phyloP scores from a whole-genome alignment of 164 flowering plant genomes.

The Vitis riparia region DNA sequence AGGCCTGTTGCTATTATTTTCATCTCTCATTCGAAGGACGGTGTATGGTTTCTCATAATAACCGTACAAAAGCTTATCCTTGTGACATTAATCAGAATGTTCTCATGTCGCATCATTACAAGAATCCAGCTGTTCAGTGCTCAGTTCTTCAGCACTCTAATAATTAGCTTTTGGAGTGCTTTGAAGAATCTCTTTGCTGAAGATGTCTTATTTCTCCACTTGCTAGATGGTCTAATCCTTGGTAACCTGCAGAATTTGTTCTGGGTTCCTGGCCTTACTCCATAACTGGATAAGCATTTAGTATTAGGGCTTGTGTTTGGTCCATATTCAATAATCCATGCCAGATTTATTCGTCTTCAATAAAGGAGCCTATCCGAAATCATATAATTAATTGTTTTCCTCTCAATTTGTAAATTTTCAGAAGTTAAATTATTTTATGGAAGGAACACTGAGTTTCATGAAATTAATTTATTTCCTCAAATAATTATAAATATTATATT shows the following conservation, averaged over 20 bases:
- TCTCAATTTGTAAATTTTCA: background rate
- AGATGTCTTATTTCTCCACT: conserved; percentile 6
- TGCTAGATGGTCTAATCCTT: background rate
- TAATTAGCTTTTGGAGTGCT: conserved; percentile 15
- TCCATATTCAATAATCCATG: background rate
- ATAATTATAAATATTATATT: background rate
- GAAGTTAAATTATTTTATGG: background rate
- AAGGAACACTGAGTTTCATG: background rate
- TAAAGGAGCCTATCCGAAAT: background rate
- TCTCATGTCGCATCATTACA: background rate
- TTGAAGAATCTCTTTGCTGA: conserved; percentile 19
- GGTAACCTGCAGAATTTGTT: conserved; percentile 8
- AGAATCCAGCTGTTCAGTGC: conserved; percentile 16
- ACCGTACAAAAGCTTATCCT: no score
- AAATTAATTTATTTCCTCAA: background rate
- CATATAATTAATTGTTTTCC: no score
- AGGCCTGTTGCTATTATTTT: background rate
- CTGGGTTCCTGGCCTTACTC: background rate
- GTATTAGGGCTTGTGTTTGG: background rate
- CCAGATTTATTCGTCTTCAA: background rate
- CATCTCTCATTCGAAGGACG: background rate
- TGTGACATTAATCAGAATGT: conserved; percentile 10
- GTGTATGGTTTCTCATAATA: background rate
- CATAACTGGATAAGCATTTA: background rate
- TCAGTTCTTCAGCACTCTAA: background rate